Base-by-base conservation (phyloP, 129 eudicot genomes). In the Gnaphalium uliginosum region DNA sequence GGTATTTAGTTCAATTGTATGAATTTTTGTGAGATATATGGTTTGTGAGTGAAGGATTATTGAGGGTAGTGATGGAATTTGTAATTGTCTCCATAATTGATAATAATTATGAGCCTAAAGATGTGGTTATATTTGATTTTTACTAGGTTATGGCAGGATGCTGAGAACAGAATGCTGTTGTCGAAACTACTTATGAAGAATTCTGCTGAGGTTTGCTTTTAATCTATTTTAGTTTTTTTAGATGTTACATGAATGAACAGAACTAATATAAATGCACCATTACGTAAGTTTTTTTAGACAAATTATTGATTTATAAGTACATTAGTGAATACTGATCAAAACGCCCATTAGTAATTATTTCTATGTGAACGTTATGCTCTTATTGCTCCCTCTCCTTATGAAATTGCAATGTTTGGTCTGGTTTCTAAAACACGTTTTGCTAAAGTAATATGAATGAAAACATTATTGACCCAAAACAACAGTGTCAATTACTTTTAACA, bases 91-190 rank as follows among this genome's bases (percentile, higher is more conserved):
- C 18, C 61, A n/a, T 3, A 27, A 5, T 14, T 46, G 53, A 46
- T 2, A 14, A 46, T 46, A n/a, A 5, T 0, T 29, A 56, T 64
- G 21, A 30, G 30, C 8, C 22, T 63, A 3, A 63, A 63, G 18
- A 14, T 14, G 37, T 63, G 29, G 7, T 4, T n/a, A 0, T 63
- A 43, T 37, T 24, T 63, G 41, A 10, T 6, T 72, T 69, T 79
- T 46, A 59, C 70, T 72, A 91, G 97, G 85, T 81, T 91, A 80
- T 91, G 97, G 96, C 97, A 91, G 84, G 97, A 91, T 85, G 97
- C 96, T 1, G 97, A 91, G 78, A 86, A 83, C 90, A 79, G 97
- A 80, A 78, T 69, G 37, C 69, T 91, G 43, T 66, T 91, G 70
- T 60, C 81, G 35, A 83, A 53, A 77, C 85, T 86, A 14, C 82